Evolutionary conservation across 1,284 basidiomycete species (phyloP).

Genomic region (Clitocybe nebularis): DNA sequence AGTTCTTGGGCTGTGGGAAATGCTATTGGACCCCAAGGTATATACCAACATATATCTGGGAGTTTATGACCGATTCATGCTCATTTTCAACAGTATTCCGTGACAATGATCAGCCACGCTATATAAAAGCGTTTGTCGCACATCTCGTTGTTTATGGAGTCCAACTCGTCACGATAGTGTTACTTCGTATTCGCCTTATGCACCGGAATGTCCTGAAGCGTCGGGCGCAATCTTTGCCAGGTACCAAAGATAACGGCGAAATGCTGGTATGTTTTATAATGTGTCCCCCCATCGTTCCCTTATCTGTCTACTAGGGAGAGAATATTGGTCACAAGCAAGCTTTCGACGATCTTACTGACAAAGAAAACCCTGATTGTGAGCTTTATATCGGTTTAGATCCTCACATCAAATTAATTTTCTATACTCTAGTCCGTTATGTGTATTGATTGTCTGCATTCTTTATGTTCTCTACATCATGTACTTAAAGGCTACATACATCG

Average conservation of each 20-base stretch:
- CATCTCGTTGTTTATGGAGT: conserved; percentile 48
- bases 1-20: conserved; percentile 49
- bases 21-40: conserved; percentile 45
- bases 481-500: neutral
- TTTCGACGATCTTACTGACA: conserved; percentile 47
- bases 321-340: conserved; percentile 38
- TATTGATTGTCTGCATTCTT: conserved; percentile 25
- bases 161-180: conserved; percentile 38
- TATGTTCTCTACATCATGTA: neutral
- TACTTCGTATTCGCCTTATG: conserved; percentile 42
- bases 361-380: conserved; percentile 46
- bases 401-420: neutral
- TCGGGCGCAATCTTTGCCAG: conserved; percentile 24
- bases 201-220: conserved; percentile 42
- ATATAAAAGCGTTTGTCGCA: conserved; percentile 44
- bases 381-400: conserved; percentile 6
- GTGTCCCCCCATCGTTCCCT: neutral
- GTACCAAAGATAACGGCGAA: conserved; percentile 20
- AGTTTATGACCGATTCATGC: neutral
- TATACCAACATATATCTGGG: neutral
- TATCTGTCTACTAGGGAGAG: conserved; percentile 24
- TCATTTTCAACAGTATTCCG: conserved; percentile 34
- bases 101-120: conserved; percentile 42
- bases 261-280: conserved; percentile 17
- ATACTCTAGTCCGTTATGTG: conserved; percentile 35